Evolutionary conservation across 306 rosid genomes (phyloP).

Genomic region (Neltuma alba): DNA sequence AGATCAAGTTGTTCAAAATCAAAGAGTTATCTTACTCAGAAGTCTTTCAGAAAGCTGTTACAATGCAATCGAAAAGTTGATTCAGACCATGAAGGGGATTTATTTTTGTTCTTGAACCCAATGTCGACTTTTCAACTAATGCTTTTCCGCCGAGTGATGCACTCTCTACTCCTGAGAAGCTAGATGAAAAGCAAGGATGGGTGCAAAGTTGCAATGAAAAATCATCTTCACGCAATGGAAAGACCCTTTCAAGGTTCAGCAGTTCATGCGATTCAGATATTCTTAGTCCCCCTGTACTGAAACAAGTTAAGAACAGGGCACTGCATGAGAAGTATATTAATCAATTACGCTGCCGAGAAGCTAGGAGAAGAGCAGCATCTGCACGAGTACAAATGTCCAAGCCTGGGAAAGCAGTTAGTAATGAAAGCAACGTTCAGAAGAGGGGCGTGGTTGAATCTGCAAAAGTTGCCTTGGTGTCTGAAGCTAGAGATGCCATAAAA

Average conservation of each 20-base stretch:
- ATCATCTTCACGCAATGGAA: conserved; percentile 59
- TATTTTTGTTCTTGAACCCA: conserved; percentile 79
- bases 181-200: conserved; percentile 44
- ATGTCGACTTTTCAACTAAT: conserved; percentile 44
- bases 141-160: conserved; percentile 38
- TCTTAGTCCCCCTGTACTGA: conserved; percentile 80
- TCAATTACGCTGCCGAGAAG: conserved; percentile 71
- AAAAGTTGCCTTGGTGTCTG: conserved; percentile 66
- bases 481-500: conserved; percentile 74
- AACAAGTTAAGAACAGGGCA: conserved; percentile 67
- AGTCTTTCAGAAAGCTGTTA: conserved; percentile 56
- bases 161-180: conserved; percentile 61
- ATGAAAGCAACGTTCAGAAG: conserved; percentile 39
- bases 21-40: conserved; percentile 51
- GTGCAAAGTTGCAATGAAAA: conserved; percentile 41
- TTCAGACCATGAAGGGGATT: conserved; percentile 60
- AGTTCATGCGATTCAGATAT: conserved; percentile 41
- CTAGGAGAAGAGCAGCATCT: conserved; percentile 60
- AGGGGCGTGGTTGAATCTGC: conserved; percentile 60
- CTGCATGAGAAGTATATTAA: conserved; percentile 81
- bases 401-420: conserved; percentile 15
- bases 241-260: conserved; percentile 59
- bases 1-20: conserved; percentile 44
- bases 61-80: conserved; percentile 44
- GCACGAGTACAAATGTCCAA: conserved; percentile 17